Evolutionary conservation across 495 filamentous ascomycete genomes (phyloP), one percentile per base, ranked within the genome.

Genomic region (Lasiosphaeris hirsuta): DNA sequence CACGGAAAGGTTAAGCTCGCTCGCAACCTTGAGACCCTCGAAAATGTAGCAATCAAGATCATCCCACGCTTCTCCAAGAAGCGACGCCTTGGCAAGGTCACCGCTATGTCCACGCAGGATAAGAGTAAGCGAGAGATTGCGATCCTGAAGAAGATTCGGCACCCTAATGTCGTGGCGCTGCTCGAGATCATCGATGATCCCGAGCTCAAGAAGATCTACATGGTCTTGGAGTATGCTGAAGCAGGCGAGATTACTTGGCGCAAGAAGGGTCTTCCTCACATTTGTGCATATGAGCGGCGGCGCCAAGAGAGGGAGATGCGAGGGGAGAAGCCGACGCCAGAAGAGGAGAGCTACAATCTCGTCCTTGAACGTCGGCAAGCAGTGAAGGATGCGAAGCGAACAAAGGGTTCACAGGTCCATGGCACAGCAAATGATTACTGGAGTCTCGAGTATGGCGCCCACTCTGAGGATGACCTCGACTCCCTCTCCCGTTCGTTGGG

Each of bases 151-250:
- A 97, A 97, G 77, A 94, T 93, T 43, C 86, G 92, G 11, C 94
- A 99, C 72, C 87, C 90, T 13, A 96, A 97, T 61, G 89, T 99
- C 40, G 95, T 97, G 57, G 91, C 88, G 64, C 77, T 99, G 48
- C 81, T 97, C 23, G 94, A 99, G 71, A 92, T 99, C 64, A 97
- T 99, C 64, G 94, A 99, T 65, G 94, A 99, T 69, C 91, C 92
- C 1, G 88, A 90, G 61, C 81, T 87, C 55, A 93, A 94, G 75
- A 99, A 99, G 73, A 95, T 99, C 54, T 97, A 99, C 73, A 90
- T 99, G 71, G 90, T 97, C 17, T 76, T 99, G 40, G 94, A 99
- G 69, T 92, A 89, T 70, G 91, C 97, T 57, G 89, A 96, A 66
- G 82, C 90, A 18, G 92, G 94, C 46, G 95, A 99, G 71, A 90